Base-by-base conservation (phyloP, 2,329 filamentous ascomycete genomes). In the Sclerotinia borealis region DNA sequence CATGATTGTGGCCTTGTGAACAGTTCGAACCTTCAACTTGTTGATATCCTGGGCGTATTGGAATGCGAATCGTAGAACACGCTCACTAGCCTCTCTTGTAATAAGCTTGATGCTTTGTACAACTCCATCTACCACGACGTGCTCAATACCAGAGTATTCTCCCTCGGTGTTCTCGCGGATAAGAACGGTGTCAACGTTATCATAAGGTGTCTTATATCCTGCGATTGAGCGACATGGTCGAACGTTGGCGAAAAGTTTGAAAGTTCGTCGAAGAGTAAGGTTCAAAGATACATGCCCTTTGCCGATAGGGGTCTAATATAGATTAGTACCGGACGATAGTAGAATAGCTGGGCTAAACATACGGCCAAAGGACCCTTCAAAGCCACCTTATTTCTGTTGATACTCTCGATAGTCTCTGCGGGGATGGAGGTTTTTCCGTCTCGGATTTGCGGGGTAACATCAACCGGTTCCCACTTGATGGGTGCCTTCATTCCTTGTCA, bases 1-100 rank as follows among this genome's bases (percentile, higher is more conserved):
- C 95, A 99, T 99, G 83, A 99, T 99, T 76, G 95, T 98, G 78
- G 95, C 95, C 87, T 99, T 99, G 90, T 99, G 95, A 68, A 98
- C 93, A 65, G 92, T 93, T 75, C 93, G 92, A 75, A 98, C 93
- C 90, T 97, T 97, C 77, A 87, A 93, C 83, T 91, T 91, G 80
- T 93, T 92, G 75, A 97, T 90, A 72, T 91, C 86, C 79, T 95
- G 85, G 72, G 95, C 95, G 78, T 99, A 92, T 82, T 99, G 93
- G 88, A 99, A 99, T 74, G 96, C 95, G 79, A 92, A 99, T 76
- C 93, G 89, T 71, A 98, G 87, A 62, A 99, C 95, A 73, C 95
- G 90, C 87, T 99, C 95, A 70, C 87, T 93, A 69, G 95, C 95
- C 77, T 93, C 92, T 70, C 88, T 85, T 75, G 96, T 98, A 81